Evolutionary conservation across 108 stramenopile genomes (phyloP), one percentile per base, ranked within the genome.

Genomic region (Aureococcus anophagefferens): DNA sequence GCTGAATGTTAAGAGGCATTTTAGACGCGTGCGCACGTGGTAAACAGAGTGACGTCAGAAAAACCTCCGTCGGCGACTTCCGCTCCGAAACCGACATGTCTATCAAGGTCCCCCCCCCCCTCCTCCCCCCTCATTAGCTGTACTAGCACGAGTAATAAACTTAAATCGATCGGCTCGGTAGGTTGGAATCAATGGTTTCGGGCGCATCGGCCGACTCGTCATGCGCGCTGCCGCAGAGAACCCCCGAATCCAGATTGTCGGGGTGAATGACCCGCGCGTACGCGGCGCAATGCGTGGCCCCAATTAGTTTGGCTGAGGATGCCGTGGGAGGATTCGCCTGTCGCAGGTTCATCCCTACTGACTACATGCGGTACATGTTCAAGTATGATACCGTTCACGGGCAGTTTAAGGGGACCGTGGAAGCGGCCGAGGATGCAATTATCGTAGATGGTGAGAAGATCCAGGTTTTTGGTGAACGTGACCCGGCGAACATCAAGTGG

Each of bases 171-270:
- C n/a, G n/a, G n/a, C n/a, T n/a, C n/a, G n/a, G n/a, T n/a, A n/a
- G n/a, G 51, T 95, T 64, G 95, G 94, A 81, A 94, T 96, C 84
- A 93, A 99, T 76, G 98, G 98, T 34, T 99, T 99, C 75, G 98
- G 98, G 62, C 94, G 98, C 73, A 99, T 99, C 71, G 98, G 98
- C 64, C 91, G 96, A 72, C 88, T 97, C 72, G 96, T 97, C 30
- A 87, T 89, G 83, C 92, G 98, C 72, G 94, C 94, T 30, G 95
- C 95, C 25, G 71, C 86, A 66, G 88, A 90, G 63, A 83, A 94
- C 77, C 92, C 90, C 30, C 87, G 89, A 72, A 80, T 96, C 46
- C 85, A 95, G 69, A 88, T 99, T 64, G 95, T 94, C 17, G 95
- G 95, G 33, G 91, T 99, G 82, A 99, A 97, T 80, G n/a, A n/a